Evolutionary conservation across 2,329 filamentous ascomycete species (phyloP), one percentile per base, ranked within the genome.

Genomic region (Xylariales sp.): DNA sequence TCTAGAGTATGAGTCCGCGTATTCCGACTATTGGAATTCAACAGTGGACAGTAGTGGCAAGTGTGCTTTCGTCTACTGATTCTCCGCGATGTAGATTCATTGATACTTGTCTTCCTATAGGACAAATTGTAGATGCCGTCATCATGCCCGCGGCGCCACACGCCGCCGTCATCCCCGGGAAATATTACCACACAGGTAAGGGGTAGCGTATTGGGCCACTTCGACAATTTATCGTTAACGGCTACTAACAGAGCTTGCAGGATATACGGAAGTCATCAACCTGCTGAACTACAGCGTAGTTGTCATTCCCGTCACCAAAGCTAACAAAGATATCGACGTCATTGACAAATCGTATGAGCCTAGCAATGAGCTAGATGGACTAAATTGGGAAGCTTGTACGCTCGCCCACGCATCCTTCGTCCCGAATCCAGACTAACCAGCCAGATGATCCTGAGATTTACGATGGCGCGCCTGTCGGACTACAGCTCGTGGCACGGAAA

Each of bases 21-120:
- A 90, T 70, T 83, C 88, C 76, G 87, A 90, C 59, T 90, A 89
- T 73, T 90, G 87, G 88, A 89, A 89, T 68, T 83, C 80, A 14
- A 89, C 86, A 0, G 80, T 77, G 0, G 76, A 80, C 3, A 54
- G 80, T n/a, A 87, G 86, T 0, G 83, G 82, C 32, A 86, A 79
- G 2, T 78, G 6, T 39, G 36, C 4, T 39, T 39, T 10, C 36
- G 36, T 39, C 8, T 9, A 39, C 6, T 8, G 12, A 39, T 39
- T 39, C 6, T 39, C 36, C 12, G 36, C 36, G 6, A 39, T 3
- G 5, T 10, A 3, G 8, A 39, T 10, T 39, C 12, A 39, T 39
- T 39, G 8, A 8, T 10, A 39, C 36, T 39, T 39, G 12, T 10
- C 36, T 39, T 39, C 14, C 16, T 14, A 30, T 4, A 79, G 82